Percentiles rank a stretch among this genome's conserved stretches.
phyloP scores from a whole-genome alignment of 2,329 filamentous ascomycete species.

The Acrocalymma vagum region DNA sequence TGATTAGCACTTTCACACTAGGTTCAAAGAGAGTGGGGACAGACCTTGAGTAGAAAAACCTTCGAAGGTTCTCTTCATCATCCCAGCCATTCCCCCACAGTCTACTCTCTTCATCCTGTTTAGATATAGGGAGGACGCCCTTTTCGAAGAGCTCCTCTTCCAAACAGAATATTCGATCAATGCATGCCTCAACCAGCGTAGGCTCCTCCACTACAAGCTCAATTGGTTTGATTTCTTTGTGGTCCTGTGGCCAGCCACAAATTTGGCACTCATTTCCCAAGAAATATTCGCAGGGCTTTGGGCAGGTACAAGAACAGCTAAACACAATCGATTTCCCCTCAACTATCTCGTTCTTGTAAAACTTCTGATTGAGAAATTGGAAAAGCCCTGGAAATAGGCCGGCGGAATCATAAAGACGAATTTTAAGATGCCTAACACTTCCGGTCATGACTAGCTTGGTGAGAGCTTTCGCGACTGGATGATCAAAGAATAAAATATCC shows the following conservation, averaged over 20 bases:
- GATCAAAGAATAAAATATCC: conserved; percentile 21
- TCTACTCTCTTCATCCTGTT: too few species aligned
- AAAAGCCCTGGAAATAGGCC: conserved; percentile 12
- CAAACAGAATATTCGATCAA: conserved; percentile 16
- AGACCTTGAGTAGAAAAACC: too few species aligned
- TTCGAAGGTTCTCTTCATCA: too few species aligned
- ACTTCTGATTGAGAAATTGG: conserved; percentile 9
- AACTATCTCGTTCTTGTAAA: conserved; percentile 6
- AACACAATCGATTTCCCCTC: conserved; percentile 13
- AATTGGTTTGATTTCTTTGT: conserved; percentile 9
- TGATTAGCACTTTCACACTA: too few species aligned
- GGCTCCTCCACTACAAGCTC: conserved; percentile 9
- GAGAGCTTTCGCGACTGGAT: conserved; percentile 21
- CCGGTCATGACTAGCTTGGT: conserved; percentile 8
- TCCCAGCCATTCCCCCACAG: too few species aligned
- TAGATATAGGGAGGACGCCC: conserved; percentile 13
- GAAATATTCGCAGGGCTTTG: neutral
- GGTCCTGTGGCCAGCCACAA: conserved; percentile 8
- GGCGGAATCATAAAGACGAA: conserved; percentile 26
- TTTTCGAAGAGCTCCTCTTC: conserved; percentile 16
- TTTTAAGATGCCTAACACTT: conserved; percentile 12
- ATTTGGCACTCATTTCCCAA: conserved; percentile 1
- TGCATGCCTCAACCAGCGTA: conserved; percentile 8
- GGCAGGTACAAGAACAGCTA: conserved; percentile 20
- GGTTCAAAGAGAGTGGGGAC: too few species aligned